A percentile compares a stretch with the other conserved stretches of the same genome.
Conservation (phyloP, 148 eudicot species). For the Bassia scoparia region DNA sequence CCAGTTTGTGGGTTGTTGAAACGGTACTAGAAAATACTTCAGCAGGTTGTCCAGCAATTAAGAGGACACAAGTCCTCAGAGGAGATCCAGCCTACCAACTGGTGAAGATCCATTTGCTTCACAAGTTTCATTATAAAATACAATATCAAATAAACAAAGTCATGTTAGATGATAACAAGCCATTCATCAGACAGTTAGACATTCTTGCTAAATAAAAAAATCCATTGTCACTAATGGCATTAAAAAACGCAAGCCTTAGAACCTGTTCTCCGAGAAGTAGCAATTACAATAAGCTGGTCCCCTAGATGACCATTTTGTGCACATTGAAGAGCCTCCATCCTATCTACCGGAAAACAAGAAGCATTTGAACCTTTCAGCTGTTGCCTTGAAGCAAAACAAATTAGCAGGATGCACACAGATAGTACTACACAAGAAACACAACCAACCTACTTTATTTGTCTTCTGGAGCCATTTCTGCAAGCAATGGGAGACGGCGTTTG, state of each 20-base stretch:
- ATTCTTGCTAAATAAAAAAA: neutral
- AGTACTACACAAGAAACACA: conserved; percentile 2
- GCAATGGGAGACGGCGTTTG: conserved; percentile 44
- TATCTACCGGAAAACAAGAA: conserved; percentile 86
- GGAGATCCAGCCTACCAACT: conserved; percentile 76
- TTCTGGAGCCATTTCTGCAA: conserved; percentile 75
- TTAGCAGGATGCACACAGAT: neutral
- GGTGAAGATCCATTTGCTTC: conserved; percentile 82
- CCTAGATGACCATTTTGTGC: conserved; percentile 86
- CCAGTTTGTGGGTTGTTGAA: conserved; percentile 33
- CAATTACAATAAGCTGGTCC: conserved; percentile 83
- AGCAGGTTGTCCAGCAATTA: conserved; percentile 81
- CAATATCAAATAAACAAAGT: conserved; percentile 5
- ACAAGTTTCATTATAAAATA: conserved; percentile 68
- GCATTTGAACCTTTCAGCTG: conserved; percentile 73
- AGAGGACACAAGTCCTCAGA: conserved; percentile 78
- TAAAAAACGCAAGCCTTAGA: neutral
- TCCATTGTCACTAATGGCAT: neutral
- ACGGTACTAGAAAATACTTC: conserved; percentile 58
- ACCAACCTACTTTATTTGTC: conserved; percentile 48
- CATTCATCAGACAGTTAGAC: neutral
- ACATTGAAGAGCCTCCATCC: conserved; percentile 70
- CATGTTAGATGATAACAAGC: neutral
- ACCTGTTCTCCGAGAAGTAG: conserved; percentile 87
- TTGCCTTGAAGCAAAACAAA: conserved; percentile 44